These are phyloP conservation scores for Wickerhamiella kurtzmanii DNA, from an alignment of 805 yeast species.

Conservation along the genomic window DNA sequence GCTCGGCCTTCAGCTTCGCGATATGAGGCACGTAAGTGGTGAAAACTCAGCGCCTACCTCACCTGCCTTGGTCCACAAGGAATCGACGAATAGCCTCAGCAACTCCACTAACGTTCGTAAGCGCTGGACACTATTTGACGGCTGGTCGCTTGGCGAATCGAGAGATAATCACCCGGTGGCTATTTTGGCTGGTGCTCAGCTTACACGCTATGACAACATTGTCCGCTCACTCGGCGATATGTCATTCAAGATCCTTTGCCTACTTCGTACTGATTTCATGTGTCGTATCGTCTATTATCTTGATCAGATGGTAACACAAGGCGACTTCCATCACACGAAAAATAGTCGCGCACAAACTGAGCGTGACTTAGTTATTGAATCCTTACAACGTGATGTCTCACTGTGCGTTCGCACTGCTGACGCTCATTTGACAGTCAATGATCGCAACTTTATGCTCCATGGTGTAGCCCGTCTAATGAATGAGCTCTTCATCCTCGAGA, in stretches of 20 bases:
- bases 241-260: constrained; percentile 24
- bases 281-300: constrained; percentile 40
- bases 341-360: constrained; percentile 39
- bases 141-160: constrained; percentile 1
- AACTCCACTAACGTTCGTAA: constrained; percentile 16
- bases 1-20: constrained; percentile 49
- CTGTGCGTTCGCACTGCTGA: constrained; percentile 33
- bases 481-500: constrained; percentile 38
- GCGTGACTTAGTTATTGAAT: constrained; percentile 41
- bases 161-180: constrained; percentile 4
- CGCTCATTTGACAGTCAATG: constrained; percentile 21
- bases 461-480: constrained; percentile 44
- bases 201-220: constrained; percentile 22
- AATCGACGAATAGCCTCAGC: background rate
- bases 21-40: constrained; percentile 22
- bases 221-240: constrained; percentile 19
- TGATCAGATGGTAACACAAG: constrained; percentile 34
- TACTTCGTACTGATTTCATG: constrained; percentile 46
- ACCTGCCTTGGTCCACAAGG: background rate
- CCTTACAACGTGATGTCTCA: constrained; percentile 37
- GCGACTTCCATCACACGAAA: constrained; percentile 35
- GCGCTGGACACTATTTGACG: constrained; percentile 25
- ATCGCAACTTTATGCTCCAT: constrained; percentile 27
- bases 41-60: background rate
- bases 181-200: constrained; percentile 14